phyloP scores from a whole-genome alignment of 495 filamentous ascomycete genomes.

The Extremus antarcticus region DNA sequence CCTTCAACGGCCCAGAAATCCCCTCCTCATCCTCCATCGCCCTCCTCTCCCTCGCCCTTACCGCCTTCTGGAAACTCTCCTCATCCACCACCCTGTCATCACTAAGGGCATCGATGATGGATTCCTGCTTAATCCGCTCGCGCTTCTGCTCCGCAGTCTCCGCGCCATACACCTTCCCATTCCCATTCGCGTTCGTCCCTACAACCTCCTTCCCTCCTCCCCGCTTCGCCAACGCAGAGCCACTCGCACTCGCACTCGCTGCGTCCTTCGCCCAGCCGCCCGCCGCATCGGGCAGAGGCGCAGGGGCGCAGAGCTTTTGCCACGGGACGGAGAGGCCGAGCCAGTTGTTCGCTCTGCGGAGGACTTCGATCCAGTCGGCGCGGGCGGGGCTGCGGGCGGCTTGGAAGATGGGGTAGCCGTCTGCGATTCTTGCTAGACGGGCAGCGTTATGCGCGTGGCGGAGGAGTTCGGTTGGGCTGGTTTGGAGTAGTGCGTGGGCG shows the following conservation, averaged over 20 bases:
- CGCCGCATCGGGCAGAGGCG: conserved; percentile 42
- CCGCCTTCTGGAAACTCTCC: conserved; percentile 48
- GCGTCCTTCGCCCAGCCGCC: conserved; percentile 19
- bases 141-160: conserved; percentile 40
- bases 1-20: conserved; percentile 16
- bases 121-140: conserved; percentile 51
- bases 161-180: conserved; percentile 26
- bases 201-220: conserved; percentile 2
- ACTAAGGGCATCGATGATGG: conserved; percentile 51
- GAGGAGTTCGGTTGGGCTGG: conserved; percentile 57
- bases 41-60: conserved; percentile 46
- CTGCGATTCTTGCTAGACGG: conserved; percentile 57
- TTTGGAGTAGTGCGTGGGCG: conserved; percentile 62
- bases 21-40: conserved; percentile 39
- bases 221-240: conserved; percentile 17
- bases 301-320: conserved; percentile 61
- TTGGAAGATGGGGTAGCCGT: conserved; percentile 72
- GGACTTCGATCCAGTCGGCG: conserved; percentile 68
- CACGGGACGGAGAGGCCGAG: conserved; percentile 50
- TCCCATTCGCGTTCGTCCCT: conserved; percentile 8
- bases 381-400: conserved; percentile 59
- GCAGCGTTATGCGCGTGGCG: conserved; percentile 71
- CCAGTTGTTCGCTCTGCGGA: conserved; percentile 55
- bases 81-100: conserved; percentile 58
- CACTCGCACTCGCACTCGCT: too few species aligned